Evolutionary conservation across 495 filamentous ascomycete species (phyloP).

Genomic region (Neurospora africana): DNA sequence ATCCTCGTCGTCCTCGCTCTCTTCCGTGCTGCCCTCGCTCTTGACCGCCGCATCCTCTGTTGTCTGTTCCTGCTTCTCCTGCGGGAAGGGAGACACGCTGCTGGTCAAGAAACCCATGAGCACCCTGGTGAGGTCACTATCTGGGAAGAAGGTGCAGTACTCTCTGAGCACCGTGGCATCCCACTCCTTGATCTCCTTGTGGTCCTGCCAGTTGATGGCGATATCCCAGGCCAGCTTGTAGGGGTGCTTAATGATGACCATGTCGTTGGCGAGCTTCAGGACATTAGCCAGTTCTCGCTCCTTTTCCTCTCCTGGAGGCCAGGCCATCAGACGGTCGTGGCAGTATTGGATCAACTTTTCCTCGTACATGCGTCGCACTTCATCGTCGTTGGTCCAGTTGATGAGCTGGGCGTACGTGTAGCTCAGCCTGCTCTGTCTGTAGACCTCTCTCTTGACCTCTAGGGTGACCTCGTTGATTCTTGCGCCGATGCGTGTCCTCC

Average conservation of each 20-base stretch:
- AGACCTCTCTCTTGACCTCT: constrained; percentile 81
- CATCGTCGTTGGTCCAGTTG: constrained; percentile 84
- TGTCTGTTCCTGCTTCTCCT: constrained; percentile 13
- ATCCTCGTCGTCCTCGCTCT: constrained; percentile 43
- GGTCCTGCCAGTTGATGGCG: constrained; percentile 78
- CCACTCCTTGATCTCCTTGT: constrained; percentile 57
- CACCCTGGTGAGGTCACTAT: constrained; percentile 68
- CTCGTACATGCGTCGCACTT: constrained; percentile 71
- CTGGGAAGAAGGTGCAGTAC: constrained; percentile 75
- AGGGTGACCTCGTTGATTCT: constrained; percentile 67
- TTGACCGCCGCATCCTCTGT: constrained; percentile 12
- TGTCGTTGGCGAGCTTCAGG: constrained; percentile 64
- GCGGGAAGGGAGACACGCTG: constrained; percentile 74
- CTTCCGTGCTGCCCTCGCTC: neutral
- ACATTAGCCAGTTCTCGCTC: constrained; percentile 56
- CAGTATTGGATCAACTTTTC: constrained; percentile 79
- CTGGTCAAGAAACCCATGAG: constrained; percentile 71
- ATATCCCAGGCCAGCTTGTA: constrained; percentile 87
- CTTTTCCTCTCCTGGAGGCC: constrained; percentile 53
- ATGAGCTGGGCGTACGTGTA: constrained; percentile 69
- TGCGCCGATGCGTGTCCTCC: constrained; percentile 80
- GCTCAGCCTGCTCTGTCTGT: constrained; percentile 58
- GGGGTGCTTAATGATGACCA: constrained; percentile 93
- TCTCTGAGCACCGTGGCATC: constrained; percentile 66
- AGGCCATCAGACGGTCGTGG: constrained; percentile 61